Base-by-base conservation (phyloP, 1,284 basidiomycete genomes). In the Cerrena zonata region DNA sequence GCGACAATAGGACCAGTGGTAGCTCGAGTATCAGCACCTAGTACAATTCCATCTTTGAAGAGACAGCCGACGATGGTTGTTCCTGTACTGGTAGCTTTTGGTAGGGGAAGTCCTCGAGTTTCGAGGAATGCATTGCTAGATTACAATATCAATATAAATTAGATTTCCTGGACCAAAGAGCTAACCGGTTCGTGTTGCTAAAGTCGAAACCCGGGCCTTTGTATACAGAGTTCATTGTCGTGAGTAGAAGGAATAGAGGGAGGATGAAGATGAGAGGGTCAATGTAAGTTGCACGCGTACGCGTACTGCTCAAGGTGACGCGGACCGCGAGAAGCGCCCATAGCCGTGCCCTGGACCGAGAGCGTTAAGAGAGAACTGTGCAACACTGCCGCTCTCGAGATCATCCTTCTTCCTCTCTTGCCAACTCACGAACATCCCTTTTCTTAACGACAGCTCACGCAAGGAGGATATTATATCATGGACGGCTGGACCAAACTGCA, bases 61-160 rank as follows among this genome's bases (percentile, higher is more conserved):
- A 97, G 73, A 63, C 93, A 93, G 24, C 95, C 96, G n/a, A 92
- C 91, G 68, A 99, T 98, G 39, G 95, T 99, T 2, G 96, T 99
- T 63, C 95, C 95, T 2, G 94, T 97, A 66, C 90, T 93, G 3
- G 91, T 94, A 2, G 91, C 92, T 72, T 86, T 87, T 37, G 87
- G 88, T 34, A 86, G 67, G 10, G 79, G 81, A 19, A 88, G 62
- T 27, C 87, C 86, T 58, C 84, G 82, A 55, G 82, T 74, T 49
- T 75, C 72, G 52, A 97, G 72, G 67, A 89, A 91, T 58, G 82
- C 76, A 66, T 97, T 96, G 56, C 94, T 90, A 61, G 57, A 11
- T 57, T 25, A 19, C 42, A 27, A 15, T 7, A 15, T 51, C 10
- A 49, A n/a, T 22, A 18, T 23, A 11, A 19, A 24, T 37, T 47